Base-by-base conservation (phyloP, 345 rosid genomes). In the Eutrema heterophyllum region DNA sequence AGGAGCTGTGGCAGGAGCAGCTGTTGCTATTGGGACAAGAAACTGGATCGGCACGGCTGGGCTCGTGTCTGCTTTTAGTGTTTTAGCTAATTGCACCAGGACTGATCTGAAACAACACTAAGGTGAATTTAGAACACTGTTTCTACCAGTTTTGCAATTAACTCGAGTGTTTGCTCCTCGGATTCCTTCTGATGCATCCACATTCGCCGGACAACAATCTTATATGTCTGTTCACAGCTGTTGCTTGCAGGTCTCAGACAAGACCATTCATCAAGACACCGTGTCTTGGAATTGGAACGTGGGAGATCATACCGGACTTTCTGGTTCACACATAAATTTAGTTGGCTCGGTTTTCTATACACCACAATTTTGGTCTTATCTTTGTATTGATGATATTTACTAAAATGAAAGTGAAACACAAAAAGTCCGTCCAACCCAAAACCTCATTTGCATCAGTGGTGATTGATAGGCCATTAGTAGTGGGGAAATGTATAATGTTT, bases 1-100 rank as follows among this genome's bases (percentile, higher is more conserved):
- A 27, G 97, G 96, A 30, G 94, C 87, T 69, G 85, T 83, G 50
- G 90, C 96, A 33, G 97, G 92, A 26, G 97, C 94, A 68, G 87
- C 88, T 38, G 83, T 84, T 68, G 88, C 92, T 62, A 84, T 88
- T 21, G 78, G 83, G 64, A 82, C 96, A 40, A 80, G 90, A 77
- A 86, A 81, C 67, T 85, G 83, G 90, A 79, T 76, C 0, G 79
- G 78, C 65, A 82, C 75, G 26, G 90, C 96, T 72, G 84, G 88
- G 13, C 78, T 90, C 49, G 85, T 87, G 9, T 85, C 98, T 62
- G 91, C 81, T 64, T 81, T 84, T 39, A 81, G 89, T 46, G 86
- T 81, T 71, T 87, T 89, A 65, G 94, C 89, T 75, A 89, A 88
- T 66, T 71, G 74, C 71, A 82, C 92, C 61, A 84, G 76, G 66